Evolutionary conservation across 2,329 filamentous ascomycete genomes (phyloP).

Genomic region (Aspergillus versicolor): DNA sequence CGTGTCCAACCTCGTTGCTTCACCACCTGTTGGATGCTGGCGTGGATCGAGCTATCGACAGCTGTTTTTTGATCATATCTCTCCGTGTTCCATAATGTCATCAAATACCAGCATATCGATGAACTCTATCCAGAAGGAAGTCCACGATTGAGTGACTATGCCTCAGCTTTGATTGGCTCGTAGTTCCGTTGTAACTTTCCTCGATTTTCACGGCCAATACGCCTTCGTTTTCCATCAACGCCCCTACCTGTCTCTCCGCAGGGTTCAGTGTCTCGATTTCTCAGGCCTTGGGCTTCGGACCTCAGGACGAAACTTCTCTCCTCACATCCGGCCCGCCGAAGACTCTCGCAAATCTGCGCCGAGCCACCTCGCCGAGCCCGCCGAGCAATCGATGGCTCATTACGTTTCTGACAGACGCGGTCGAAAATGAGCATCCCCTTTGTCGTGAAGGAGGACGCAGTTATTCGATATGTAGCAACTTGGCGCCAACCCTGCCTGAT

Average conservation of each 20-base stretch:
- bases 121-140: too few relatives aligned
- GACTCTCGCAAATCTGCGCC: not conserved
- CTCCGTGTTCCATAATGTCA: not conserved
- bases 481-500: not conserved
- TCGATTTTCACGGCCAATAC: not conserved
- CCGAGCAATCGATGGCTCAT: not conserved
- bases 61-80: too few relatives aligned
- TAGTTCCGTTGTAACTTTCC: not conserved
- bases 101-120: not conserved
- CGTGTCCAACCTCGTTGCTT: not conserved
- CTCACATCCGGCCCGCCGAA: conserved; percentile 2
- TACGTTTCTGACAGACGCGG: not conserved
- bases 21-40: not conserved
- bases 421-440: not conserved
- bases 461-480: not conserved
- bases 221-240: too few relatives aligned
- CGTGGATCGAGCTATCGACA: not conserved
- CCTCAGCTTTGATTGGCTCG: not conserved
- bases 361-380: conserved; percentile 16
- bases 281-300: too few relatives aligned
- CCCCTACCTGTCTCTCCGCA: too few relatives aligned
- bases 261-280: not conserved
- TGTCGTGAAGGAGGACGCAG: not conserved
- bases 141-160: not conserved
- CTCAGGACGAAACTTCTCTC: not conserved